Base-by-base conservation (phyloP, 495 filamentous ascomycete genomes). In the Alectoria sarmentosa region DNA sequence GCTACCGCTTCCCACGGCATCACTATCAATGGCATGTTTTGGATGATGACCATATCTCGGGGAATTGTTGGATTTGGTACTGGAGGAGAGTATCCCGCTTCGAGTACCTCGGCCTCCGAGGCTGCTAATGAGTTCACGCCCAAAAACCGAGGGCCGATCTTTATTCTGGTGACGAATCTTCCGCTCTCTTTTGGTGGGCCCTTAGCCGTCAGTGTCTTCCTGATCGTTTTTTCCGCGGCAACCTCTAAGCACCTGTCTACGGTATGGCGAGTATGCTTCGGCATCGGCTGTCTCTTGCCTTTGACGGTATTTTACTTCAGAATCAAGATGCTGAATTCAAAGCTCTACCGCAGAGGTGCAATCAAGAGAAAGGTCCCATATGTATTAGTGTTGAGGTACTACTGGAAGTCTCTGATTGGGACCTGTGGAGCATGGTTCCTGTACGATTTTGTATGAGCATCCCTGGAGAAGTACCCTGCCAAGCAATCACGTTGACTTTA, bases 141-240 rank as follows among this genome's bases (percentile, higher is more conserved):
- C 6, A 74, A 75, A 38, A 72, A 74, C n/a, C 76, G 80, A 5
- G 77, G 79, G 11, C 80, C 80, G 23, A 76, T 80, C 13, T 82
- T 82, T 67, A 82, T 82, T 61, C 73, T 83, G 44, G 78, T 82
- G 23, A 81, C 80, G n/a, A 82, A 82, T 63, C 73, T 83, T 19
- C 77, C 79, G 4, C 67, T 81, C 13, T 77, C 77, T 0, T 79
- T 82, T 32, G 81, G 82, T 4, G 78, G 77, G 0, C 80, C 80
- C 8, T 75, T 82, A 41, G 77, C 78, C 7, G 73, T 83, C 0
- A 74, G 73, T 37, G 74, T 82, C 21, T 82, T 80, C 58, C 61
- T 83, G 41, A 81, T 82, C 58, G 77, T 81, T 4, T 73, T 82
- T 23, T 72, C 69, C 2, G 76, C 75, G 14, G 76, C 76, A 49